Percentiles rank a stretch among this genome's conserved stretches.
These are phyloP conservation scores for Cutaneotrichosporon curvatum DNA, from an alignment of 1,284 basidiomycete genomes.

Conservation along the genomic window DNA sequence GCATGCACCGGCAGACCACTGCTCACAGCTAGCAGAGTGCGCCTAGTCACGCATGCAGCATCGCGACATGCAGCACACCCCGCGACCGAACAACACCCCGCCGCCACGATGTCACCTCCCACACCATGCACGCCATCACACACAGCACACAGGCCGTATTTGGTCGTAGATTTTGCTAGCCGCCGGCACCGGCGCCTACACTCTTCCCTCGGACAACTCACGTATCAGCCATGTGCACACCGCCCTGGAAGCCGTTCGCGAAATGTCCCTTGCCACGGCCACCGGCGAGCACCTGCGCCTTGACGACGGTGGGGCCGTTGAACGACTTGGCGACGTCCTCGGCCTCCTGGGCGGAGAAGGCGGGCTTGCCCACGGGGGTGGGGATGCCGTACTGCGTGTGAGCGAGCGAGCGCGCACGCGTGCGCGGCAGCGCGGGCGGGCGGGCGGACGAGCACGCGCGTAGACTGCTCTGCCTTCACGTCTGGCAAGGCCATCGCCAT, in stretches of 20 bases:
- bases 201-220: slow-evolving; percentile 45
- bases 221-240: slow-evolving; percentile 92
- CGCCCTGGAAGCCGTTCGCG: slow-evolving; percentile 91
- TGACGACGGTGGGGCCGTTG: slow-evolving; percentile 90
- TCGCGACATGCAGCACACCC: too few species aligned
- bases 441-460: background rate
- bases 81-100: too few species aligned
- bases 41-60: too few species aligned
- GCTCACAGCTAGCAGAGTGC: too few species aligned
- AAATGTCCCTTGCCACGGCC: slow-evolving; percentile 98
- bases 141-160: too few species aligned
- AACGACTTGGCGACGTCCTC: slow-evolving; percentile 82
- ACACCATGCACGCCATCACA: too few species aligned
- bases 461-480: background rate
- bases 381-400: slow-evolving; percentile 80
- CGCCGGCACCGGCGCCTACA: background rate
- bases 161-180: too few species aligned
- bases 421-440: background rate
- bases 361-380: slow-evolving; percentile 86
- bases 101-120: too few species aligned
- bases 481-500: background rate
- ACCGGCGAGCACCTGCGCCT: slow-evolving; percentile 95
- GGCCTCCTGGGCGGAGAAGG: slow-evolving; percentile 84
- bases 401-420: background rate
- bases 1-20: too few species aligned